Evolutionary conservation across 2,329 filamentous ascomycete species (phyloP), one percentile per base, ranked within the genome.

Genomic region (Colletotrichum chrysophilum): DNA sequence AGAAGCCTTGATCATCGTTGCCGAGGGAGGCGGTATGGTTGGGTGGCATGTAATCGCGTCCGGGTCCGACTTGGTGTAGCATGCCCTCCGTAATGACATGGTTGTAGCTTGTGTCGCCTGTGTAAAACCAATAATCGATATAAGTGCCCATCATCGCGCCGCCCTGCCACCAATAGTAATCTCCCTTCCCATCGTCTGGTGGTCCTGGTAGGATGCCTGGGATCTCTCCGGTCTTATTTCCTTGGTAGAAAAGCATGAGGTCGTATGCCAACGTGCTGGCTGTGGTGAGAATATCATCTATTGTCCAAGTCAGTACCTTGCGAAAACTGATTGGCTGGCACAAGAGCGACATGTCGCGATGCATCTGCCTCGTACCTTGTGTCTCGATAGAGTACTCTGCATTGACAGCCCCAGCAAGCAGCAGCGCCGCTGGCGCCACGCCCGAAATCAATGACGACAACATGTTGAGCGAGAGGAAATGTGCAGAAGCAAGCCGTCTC

Each of bases 101-200:
- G 79, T 93, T 93, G 83, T 93, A 93, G 26, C 87, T 87, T 0
- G 82, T 80, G 81, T 93, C 91, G 70, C 90, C 91, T 1, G 91
- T 93, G 74, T 89, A 88, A 77, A 89, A 88, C 90, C 91, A 93
- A 81, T 93, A 93, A 81, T 93, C 91, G 74, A 94, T 88, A 77
- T 93, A 81, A 2, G 90, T 89, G 79, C 91, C 89, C 86, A 92
- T 93, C 85, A 94, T 87, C 55, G 89, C 89, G 76, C 90, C 89
- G 18, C 88, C 90, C 82, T 93, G 91, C 92, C 92, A 94, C 92
- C 92, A 94, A 85, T 93, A 93, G 80, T 91, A 91, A 61, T 85
- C 83, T 28, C 87, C 87, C 3, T 30, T 65, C 43, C 66, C 66
- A 18, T 74, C 66, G n/a, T 74, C 71, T 4, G 87, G 87, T 58